These are phyloP conservation scores for Paramecium sexaurelia DNA, from an alignment of 73 alveolate genomes.

Conservation along the genomic window DNA sequence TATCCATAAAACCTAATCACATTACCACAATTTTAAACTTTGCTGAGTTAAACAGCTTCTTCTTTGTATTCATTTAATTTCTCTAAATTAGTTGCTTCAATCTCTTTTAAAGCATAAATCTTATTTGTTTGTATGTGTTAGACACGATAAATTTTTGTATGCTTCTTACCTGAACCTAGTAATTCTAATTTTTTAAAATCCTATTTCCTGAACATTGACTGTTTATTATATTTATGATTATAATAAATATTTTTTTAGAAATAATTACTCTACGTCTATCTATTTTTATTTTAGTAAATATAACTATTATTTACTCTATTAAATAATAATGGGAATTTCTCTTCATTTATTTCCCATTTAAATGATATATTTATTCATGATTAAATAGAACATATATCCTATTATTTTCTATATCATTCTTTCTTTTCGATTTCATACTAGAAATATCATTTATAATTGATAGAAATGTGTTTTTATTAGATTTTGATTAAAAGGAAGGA, in stretches of 20 bases:
- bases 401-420: too few species aligned
- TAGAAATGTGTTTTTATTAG: too few species aligned
- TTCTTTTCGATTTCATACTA: too few species aligned
- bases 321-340: too few species aligned
- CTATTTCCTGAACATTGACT: slow-evolving; percentile 82
- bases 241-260: background rate
- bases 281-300: too few species aligned
- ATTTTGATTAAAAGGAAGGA: too few species aligned
- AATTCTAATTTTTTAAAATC: slow-evolving; percentile 96
- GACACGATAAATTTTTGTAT: slow-evolving; percentile 93
- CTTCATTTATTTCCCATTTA: too few species aligned
- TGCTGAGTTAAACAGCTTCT: slow-evolving; percentile 95
- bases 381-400: too few species aligned
- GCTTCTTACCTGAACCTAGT: slow-evolving; percentile 95
- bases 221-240: background rate
- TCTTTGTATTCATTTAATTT: slow-evolving; percentile 96
- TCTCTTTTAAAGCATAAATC: slow-evolving; percentile 92
- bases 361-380: too few species aligned
- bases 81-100: slow-evolving; percentile 94
- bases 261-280: background rate
- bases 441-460: too few species aligned
- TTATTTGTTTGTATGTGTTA: slow-evolving; percentile 87
- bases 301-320: too few species aligned
- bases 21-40: slow-evolving; percentile 93
- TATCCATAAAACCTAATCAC: slow-evolving; percentile 93